Evolutionary conservation across 2,329 filamentous ascomycete genomes (phyloP).

Genomic region (Aspergillus fischeri): DNA sequence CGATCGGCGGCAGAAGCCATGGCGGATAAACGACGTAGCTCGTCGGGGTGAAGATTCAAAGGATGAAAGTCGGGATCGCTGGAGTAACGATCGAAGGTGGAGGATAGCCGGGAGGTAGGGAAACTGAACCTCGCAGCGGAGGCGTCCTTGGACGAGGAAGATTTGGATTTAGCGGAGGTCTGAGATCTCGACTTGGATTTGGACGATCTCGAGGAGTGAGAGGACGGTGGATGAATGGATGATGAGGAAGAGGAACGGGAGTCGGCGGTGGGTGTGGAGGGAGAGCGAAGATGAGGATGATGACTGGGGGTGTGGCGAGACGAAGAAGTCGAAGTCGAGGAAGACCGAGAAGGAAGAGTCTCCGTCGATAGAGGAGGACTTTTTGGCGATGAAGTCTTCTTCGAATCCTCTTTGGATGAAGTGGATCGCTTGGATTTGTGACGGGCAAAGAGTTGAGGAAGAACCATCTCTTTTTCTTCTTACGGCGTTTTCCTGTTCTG

Average conservation of each 20-base stretch:
- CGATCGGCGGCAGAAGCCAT: slow-evolving; percentile 49
- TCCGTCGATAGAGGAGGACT: slow-evolving; percentile 1
- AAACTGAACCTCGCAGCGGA: slow-evolving; percentile 31
- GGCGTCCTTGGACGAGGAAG: slow-evolving; percentile 24
- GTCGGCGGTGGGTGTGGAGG: slow-evolving; percentile 5
- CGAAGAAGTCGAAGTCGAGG: slow-evolving; percentile 1
- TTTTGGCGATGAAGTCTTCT: background rate
- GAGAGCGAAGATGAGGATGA: slow-evolving; percentile 1
- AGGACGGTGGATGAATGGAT: slow-evolving; percentile 7
- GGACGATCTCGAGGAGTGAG: slow-evolving; percentile 20
- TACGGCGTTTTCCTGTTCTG: slow-evolving; percentile 14
- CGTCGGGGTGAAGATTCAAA: slow-evolving; percentile 83
- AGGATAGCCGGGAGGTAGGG: slow-evolving; percentile 8
- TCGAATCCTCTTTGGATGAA: slow-evolving; percentile 8
- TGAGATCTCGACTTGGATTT: slow-evolving; percentile 10
- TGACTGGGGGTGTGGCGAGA: slow-evolving; percentile 6
- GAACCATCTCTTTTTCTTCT: slow-evolving; percentile 28
- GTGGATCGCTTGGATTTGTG: slow-evolving; percentile 19
- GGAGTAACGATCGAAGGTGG: slow-evolving; percentile 25
- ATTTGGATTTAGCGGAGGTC: slow-evolving; percentile 28
- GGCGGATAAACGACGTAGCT: slow-evolving; percentile 70
- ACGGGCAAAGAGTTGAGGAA: slow-evolving; percentile 38
- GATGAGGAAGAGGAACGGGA: slow-evolving; percentile 1
- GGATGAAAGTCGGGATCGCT: slow-evolving; percentile 68
- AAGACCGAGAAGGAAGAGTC: background rate